These are phyloP conservation scores for Ilyonectria destructans DNA, from an alignment of 2,329 filamentous ascomycete species.

Conservation along the genomic window DNA sequence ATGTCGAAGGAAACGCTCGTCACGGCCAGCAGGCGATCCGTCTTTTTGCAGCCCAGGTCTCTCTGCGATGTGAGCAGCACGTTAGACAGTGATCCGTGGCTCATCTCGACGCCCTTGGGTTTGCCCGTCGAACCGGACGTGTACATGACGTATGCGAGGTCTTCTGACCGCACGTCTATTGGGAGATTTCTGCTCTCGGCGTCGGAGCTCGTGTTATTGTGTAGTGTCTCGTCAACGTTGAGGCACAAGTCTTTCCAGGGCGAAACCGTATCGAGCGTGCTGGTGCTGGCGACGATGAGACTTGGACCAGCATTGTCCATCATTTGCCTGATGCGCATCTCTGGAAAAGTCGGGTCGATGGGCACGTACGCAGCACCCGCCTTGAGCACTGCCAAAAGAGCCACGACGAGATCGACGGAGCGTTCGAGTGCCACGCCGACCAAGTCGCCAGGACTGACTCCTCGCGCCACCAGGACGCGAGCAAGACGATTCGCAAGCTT, in stretches of 20 bases:
- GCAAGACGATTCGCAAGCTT: not conserved
- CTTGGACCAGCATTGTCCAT: not conserved
- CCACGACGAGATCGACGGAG: not conserved
- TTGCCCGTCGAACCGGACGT: not conserved
- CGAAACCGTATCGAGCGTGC: not conserved
- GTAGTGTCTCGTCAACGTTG: not conserved
- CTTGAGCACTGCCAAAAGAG: not conserved
- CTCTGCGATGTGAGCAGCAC: not conserved
- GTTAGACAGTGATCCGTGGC: not conserved
- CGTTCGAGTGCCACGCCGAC: not conserved
- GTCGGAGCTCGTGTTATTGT: not conserved
- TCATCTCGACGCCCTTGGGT: not conserved
- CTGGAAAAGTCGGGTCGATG: not conserved
- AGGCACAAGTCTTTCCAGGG: not conserved
- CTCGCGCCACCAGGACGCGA: not conserved
- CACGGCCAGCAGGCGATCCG: not conserved
- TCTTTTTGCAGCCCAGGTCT: not conserved
- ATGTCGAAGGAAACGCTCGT: not conserved
- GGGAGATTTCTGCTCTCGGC: not conserved
- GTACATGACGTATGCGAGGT: slow-evolving; percentile 1
- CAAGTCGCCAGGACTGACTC: not conserved
- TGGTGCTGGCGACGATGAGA: not conserved
- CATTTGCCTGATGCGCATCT: not conserved
- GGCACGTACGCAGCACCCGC: not conserved
- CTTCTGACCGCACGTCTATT: not conserved